Percentiles rank a stretch among this genome's conserved stretches.
These are phyloP conservation scores for Yamadazyma jaroonii DNA, from an alignment of 1,139 yeast species.

Conservation along the genomic window DNA sequence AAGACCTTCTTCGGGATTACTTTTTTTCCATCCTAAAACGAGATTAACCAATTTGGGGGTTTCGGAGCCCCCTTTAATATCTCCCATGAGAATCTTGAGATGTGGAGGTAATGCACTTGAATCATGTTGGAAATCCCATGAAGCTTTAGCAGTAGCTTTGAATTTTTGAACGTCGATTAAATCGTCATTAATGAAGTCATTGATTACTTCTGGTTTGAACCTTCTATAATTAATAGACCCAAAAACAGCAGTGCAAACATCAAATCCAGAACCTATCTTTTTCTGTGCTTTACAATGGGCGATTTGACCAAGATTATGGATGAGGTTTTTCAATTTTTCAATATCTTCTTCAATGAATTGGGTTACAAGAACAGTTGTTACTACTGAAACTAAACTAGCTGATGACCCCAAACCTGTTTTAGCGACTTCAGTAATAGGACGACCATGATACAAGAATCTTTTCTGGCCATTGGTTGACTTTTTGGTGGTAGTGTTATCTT, in stretches of 20 bases:
- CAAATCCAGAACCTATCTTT: slow-evolving; percentile 95
- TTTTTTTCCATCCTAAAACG: slow-evolving; percentile 67
- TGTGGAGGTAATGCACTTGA: slow-evolving; percentile 66
- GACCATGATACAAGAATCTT: slow-evolving; percentile 57
- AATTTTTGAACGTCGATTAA: slow-evolving; percentile 18
- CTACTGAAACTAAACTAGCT: slow-evolving; percentile 86
- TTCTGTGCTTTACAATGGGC: slow-evolving; percentile 94
- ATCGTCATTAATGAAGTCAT: slow-evolving; percentile 27
- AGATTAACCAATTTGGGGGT: slow-evolving; percentile 85
- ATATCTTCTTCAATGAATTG: slow-evolving; percentile 27
- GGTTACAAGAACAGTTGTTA: slow-evolving; percentile 67
- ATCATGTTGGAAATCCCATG: slow-evolving; percentile 59
- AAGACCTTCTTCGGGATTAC: slow-evolving; percentile 48
- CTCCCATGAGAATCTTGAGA: slow-evolving; percentile 82
- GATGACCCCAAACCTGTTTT: slow-evolving; percentile 97
- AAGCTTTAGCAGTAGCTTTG: slow-evolving; percentile 37
- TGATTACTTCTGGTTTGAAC: slow-evolving; percentile 57
- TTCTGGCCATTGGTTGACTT: slow-evolving; percentile 31
- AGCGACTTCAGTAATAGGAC: slow-evolving; percentile 67
- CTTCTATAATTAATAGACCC: slow-evolving; percentile 84
- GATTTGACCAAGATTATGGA: slow-evolving; percentile 84
- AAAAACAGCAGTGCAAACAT: slow-evolving; percentile 91
- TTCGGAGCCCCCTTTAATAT: slow-evolving; percentile 87
- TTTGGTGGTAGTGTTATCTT: slow-evolving; percentile 40
- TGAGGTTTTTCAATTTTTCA: slow-evolving; percentile 24